Evolutionary conservation across 1,139 yeast genomes (phyloP).

Genomic region (Protomyces arabidopsidicola): DNA sequence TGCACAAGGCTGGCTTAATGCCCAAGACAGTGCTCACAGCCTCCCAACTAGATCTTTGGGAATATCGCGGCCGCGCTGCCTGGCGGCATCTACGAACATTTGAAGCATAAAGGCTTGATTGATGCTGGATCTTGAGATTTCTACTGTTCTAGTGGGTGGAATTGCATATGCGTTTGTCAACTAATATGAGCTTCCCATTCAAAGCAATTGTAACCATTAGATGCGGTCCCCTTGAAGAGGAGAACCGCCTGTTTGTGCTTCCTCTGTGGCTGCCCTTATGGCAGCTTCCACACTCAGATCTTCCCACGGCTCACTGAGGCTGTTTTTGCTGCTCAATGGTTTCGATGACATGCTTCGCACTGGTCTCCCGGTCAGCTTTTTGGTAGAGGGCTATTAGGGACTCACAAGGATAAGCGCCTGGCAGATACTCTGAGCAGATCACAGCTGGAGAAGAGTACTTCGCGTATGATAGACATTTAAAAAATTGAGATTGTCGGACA

Average conservation of each 20-base stretch:
- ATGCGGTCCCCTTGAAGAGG: neutral
- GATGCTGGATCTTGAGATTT: too few relatives aligned
- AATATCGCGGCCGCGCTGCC: slow-evolving; percentile 12
- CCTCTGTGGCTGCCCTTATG: neutral
- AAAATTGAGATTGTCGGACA: too few relatives aligned
- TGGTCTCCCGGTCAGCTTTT: neutral
- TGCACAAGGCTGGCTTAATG: slow-evolving; percentile 2
- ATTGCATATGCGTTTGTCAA: too few relatives aligned
- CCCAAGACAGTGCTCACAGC: neutral
- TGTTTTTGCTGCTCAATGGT: neutral
- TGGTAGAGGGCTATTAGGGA: neutral
- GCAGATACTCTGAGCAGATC: too few relatives aligned
- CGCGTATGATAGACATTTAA: too few relatives aligned
- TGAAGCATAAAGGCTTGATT: neutral
- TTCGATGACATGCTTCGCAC: neutral
- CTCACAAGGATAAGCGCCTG: too few relatives aligned
- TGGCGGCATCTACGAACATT: neutral
- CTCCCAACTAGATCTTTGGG: slow-evolving; percentile 4
- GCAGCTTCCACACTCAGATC: neutral
- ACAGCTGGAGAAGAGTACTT: too few relatives aligned
- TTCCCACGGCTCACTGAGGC: neutral
- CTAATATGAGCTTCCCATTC: too few relatives aligned
- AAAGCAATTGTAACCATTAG: neutral
- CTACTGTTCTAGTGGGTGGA: too few relatives aligned
- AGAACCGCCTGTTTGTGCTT: neutral